Percentiles rank a stretch among this genome's conserved stretches.
These are phyloP conservation scores for Miscanthus sacchariflorus DNA, from an alignment of 202 grass and related monocot species.

Conservation along the genomic window DNA sequence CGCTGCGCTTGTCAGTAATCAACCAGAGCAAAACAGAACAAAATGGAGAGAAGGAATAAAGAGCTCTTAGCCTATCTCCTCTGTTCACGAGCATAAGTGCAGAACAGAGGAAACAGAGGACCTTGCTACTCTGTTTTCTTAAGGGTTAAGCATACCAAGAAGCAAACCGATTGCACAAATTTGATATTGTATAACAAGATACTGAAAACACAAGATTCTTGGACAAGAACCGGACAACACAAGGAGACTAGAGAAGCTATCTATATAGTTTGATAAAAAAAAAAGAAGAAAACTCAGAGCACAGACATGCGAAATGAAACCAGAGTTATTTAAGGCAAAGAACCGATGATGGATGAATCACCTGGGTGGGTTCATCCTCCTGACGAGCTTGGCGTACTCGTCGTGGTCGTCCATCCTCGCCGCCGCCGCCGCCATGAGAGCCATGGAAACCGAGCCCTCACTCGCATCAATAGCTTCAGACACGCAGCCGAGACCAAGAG, in stretches of 20 bases:
- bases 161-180: background rate
- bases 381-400: slow-evolving; percentile 84
- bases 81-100: too few relatives aligned
- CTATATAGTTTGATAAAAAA: background rate
- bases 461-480: slow-evolving; percentile 41
- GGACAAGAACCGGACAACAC: slow-evolving; percentile 17
- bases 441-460: slow-evolving; percentile 37
- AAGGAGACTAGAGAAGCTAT: background rate
- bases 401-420: slow-evolving; percentile 60
- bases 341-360: background rate
- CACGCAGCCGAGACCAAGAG: background rate
- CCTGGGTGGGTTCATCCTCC: slow-evolving; percentile 90
- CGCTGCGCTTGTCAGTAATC: background rate
- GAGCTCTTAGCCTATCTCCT: too few relatives aligned
- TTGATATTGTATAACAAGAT: background rate
- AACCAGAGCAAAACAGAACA: too few relatives aligned
- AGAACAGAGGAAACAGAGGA: background rate
- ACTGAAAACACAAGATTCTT: background rate
- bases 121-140: background rate
- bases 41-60: background rate
- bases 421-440: slow-evolving; percentile 37
- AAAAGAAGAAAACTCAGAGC: background rate
- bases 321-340: background rate
- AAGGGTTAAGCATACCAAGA: background rate
- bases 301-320: background rate